Evolutionary conservation across 202 grass and related monocot species (phyloP).

Genomic region (Brachypodium distachyon): DNA sequence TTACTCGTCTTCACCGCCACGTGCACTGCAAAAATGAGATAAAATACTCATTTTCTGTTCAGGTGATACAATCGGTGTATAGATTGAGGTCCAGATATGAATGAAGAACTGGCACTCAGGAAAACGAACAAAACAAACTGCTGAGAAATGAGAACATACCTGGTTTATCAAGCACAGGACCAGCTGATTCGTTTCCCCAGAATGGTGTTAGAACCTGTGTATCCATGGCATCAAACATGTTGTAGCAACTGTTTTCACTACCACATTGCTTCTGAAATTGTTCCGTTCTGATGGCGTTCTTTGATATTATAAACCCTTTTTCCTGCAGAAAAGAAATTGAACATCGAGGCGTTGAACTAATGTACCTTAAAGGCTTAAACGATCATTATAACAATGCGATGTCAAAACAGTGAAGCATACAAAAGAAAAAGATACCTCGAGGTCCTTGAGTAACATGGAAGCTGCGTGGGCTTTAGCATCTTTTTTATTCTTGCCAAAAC

Average conservation of each 20-base stretch:
- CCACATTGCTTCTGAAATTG: conserved; percentile 20
- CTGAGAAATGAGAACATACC: conserved; percentile 15
- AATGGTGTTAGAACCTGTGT: conserved; percentile 18
- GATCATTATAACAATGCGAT: background rate
- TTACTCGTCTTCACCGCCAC: conserved; percentile 63
- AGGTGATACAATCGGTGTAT: background rate
- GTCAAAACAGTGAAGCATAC: conserved; percentile 13
- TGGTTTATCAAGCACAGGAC: conserved; percentile 30
- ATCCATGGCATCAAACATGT: conserved; percentile 31
- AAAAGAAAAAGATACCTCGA: conserved; percentile 48
- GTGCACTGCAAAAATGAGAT: conserved; percentile 44
- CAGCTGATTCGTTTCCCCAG: background rate
- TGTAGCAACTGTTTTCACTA: conserved; percentile 6
- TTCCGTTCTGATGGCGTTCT: conserved; percentile 41
- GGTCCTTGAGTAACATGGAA: conserved; percentile 67
- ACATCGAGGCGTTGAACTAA: conserved; percentile 1
- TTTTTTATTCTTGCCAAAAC: conserved; percentile 45
- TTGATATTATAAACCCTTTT: conserved; percentile 38
- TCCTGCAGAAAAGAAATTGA: conserved; percentile 38
- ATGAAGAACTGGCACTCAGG: background rate
- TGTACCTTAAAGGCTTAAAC: conserved; percentile 5
- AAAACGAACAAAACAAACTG: conserved; percentile 1
- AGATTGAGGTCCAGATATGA: background rate
- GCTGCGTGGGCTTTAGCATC: conserved; percentile 62
- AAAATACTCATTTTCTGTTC: background rate